These are phyloP conservation scores for Pseudopyrenochaeta lycopersici DNA, from an alignment of 2,329 filamentous ascomycete genomes.

Conservation along the genomic window DNA sequence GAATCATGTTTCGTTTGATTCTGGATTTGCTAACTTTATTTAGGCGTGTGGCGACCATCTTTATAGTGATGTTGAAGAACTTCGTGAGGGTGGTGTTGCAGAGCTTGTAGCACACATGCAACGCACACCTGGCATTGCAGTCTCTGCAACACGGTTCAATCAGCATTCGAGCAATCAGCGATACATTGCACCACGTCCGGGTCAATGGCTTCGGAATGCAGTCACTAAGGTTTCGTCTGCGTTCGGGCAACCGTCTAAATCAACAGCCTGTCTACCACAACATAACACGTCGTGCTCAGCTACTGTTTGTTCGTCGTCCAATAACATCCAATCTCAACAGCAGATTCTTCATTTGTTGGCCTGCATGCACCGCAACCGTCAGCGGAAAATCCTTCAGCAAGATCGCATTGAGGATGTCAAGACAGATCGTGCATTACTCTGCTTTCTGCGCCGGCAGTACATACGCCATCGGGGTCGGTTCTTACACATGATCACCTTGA, in stretches of 20 bases:
- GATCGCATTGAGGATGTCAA: constrained; percentile 22
- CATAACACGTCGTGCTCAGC: constrained; percentile 10
- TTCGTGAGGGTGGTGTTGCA: constrained; percentile 14
- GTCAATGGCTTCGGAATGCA: constrained; percentile 8
- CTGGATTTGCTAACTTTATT: constrained; percentile 1
- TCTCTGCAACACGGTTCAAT: constrained; percentile 1
- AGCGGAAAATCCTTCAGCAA: constrained; percentile 23
- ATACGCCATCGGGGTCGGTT: constrained; percentile 13
- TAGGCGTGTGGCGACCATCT: constrained; percentile 23
- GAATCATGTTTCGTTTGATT: too few species aligned
- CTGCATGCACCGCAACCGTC: constrained; percentile 23
- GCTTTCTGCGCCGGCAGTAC: constrained; percentile 25
- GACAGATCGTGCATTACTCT: constrained; percentile 27
- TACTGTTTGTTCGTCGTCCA: background rate
- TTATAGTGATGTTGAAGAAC: constrained; percentile 22
- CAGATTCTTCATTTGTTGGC: constrained; percentile 25
- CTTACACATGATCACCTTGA: constrained; percentile 16
- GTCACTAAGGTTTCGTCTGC: background rate
- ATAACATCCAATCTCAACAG: constrained; percentile 3
- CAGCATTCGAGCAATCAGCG: constrained; percentile 6
- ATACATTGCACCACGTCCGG: constrained; percentile 7
- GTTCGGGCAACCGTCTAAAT: background rate
- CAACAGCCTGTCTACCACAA: constrained; percentile 8
- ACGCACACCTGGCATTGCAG: constrained; percentile 9
- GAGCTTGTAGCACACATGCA: constrained; percentile 13